Conservation (phyloP, 176 grass and related monocot species). For the Leersia perrieri region DNA sequence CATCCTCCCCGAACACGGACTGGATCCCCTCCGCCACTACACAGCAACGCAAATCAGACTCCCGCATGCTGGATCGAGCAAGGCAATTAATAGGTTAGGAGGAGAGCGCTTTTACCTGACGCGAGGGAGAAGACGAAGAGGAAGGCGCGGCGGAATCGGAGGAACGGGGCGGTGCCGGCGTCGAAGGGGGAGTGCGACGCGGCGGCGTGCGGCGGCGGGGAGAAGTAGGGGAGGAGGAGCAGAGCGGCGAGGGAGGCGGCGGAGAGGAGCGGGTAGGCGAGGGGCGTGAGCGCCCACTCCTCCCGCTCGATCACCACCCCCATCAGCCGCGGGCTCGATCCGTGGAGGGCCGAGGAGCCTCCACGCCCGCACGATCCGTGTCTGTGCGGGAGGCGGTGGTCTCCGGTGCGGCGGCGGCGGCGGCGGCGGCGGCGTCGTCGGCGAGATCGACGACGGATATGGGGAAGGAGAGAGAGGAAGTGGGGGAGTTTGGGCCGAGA, state of each 20-base stretch:
- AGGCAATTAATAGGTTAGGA: neutral
- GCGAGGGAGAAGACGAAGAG: constrained; percentile 74
- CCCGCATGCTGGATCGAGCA: neutral
- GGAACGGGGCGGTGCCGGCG: constrained; percentile 39
- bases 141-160: constrained; percentile 74
- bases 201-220: constrained; percentile 19
- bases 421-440: neutral
- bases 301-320: constrained; percentile 80
- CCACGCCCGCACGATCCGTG: neutral
- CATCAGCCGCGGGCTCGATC: constrained; percentile 34
- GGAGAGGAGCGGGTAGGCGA: constrained; percentile 65
- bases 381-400: neutral
- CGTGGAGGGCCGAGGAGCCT: neutral
- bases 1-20: constrained; percentile 74
- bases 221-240: constrained; percentile 68
- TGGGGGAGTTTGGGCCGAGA: neutral
- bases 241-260: constrained; percentile 50
- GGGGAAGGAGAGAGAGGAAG: neutral
- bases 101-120: constrained; percentile 47
- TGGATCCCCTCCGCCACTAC: constrained; percentile 73
- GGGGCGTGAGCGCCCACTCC: constrained; percentile 59
- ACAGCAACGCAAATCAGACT: neutral
- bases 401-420: neutral
- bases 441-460: neutral
- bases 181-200: constrained; percentile 52